Base-by-base conservation (phyloP, 352 stramenopile species). In the Phytophthora aleatoria region DNA sequence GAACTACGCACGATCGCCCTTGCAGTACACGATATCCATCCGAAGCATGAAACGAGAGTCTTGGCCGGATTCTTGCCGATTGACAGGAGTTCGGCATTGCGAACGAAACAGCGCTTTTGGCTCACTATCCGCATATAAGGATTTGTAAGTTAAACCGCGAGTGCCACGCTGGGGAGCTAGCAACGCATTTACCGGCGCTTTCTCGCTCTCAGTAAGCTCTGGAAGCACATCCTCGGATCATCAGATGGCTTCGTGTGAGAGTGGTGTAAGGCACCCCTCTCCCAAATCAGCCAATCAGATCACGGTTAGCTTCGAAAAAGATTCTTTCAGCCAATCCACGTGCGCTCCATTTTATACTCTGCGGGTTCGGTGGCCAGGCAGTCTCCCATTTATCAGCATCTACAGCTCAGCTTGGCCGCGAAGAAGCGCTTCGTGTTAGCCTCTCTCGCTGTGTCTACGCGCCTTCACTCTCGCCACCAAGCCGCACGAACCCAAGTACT, bases 281-380 rank as follows among this genome's bases (percentile, higher is more conserved):
- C 12, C 16, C 26, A 27, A 67, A 55, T 53, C 35, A 57, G 26
- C 72, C 68, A 79, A 77, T 77, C 54, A 54, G 8, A 5, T 26
- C 7, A 1, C 4, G 10, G 1, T 8, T 3, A 8, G 9, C 16
- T 28, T 57, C 35, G 3, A 36, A 52, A 62, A 49, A n/a, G 5
- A 4, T 8, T n/a, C 26, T 77, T 69, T 81, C 42, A 39, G 31
- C 75, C 65, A 75, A 81, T 79, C 55, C 36, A 3, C 42, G 4
- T 0, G 5, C 43, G 24, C 27, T 30, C 44, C 36, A 43, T n/a
- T 57, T 38, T 62, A 62, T 57, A 51, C 33, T 24, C 31, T 3
- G 48, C 28, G 49, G 47, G 53, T 49, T 61, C 28, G 61, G 61
- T 64, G 35, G 49, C 44, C 49, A 64, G 53, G 59, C 57, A 54